phyloP scores from a whole-genome alignment of 768 basidiomycete genomes.

The Mrakia blollopis region DNA sequence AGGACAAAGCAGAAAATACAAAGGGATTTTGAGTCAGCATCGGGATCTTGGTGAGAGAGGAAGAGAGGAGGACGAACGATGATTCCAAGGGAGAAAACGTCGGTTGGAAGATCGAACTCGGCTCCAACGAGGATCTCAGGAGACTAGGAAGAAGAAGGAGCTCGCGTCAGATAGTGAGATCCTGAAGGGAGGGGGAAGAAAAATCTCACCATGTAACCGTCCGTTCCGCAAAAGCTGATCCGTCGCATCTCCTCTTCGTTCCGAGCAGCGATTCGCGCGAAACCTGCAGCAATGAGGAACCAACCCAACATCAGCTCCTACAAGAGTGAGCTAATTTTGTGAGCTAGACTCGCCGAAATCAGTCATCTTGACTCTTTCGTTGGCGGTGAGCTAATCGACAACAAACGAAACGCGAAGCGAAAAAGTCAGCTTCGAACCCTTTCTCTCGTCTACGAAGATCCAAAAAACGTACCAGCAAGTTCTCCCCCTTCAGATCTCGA shows the following conservation, averaged over 20 bases:
- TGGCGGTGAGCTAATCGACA: constrained; percentile 58
- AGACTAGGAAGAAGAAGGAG: constrained; percentile 48
- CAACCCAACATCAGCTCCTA: neutral
- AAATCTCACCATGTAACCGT: constrained; percentile 35
- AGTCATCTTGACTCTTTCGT: constrained; percentile 94
- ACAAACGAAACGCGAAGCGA: neutral
- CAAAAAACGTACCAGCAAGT: constrained; percentile 55
- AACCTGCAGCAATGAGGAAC: constrained; percentile 6
- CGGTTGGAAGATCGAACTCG: constrained; percentile 89
- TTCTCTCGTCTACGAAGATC: too few relatives aligned
- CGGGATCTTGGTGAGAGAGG: too few relatives aligned
- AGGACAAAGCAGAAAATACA: too few relatives aligned
- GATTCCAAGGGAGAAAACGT: constrained; percentile 78
- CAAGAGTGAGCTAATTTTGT: constrained; percentile 48
- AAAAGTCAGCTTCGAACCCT: neutral
- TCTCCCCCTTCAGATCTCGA: constrained; percentile 91
- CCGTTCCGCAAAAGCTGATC: constrained; percentile 48
- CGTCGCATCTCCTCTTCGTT: constrained; percentile 71
- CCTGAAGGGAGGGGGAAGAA: too few relatives aligned
- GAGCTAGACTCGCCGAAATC: constrained; percentile 74
- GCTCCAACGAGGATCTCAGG: constrained; percentile 88
- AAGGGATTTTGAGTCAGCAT: neutral
- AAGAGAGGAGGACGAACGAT: constrained; percentile 34
- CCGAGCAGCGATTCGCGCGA: constrained; percentile 65
- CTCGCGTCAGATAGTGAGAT: too few relatives aligned